These are phyloP conservation scores for Saturnispora sanitii DNA, from an alignment of 805 yeast genomes.

Conservation along the genomic window DNA sequence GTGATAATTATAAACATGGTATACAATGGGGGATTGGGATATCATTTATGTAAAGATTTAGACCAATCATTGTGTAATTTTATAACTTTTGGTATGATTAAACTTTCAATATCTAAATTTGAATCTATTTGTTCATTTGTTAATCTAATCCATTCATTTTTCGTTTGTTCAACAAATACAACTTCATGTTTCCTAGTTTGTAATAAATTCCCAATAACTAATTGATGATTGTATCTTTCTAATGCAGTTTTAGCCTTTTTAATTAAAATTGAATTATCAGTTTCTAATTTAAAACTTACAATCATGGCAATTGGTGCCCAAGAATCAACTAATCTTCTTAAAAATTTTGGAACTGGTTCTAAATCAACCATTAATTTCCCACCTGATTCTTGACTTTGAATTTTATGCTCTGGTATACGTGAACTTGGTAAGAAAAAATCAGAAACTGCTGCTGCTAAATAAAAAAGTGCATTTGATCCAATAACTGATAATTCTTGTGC, in stretches of 20 bases:
- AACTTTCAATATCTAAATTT: conserved; percentile 58
- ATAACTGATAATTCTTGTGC: conserved; percentile 48
- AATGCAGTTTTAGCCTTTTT: conserved; percentile 73
- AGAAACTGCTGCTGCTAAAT: conserved; percentile 94
- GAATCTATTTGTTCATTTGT: conserved; percentile 30
- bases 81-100: conserved; percentile 72
- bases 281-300: conserved; percentile 87
- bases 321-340: conserved; percentile 73
- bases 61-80: conserved; percentile 59
- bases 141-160: conserved; percentile 42
- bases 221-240: conserved; percentile 78
- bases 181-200: conserved; percentile 86
- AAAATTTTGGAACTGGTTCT: conserved; percentile 94
- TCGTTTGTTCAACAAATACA: conserved; percentile 59
- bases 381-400: conserved; percentile 63
- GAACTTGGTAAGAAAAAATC: conserved; percentile 89
- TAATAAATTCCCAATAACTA: conserved; percentile 87
- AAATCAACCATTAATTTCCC: conserved; percentile 77
- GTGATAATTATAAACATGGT: conserved; percentile 42
- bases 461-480: conserved; percentile 59
- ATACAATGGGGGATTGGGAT: conserved; percentile 51
- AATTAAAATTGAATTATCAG: conserved; percentile 63
- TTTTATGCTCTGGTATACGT: conserved; percentile 85
- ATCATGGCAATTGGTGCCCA: conserved; percentile 98
- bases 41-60: conserved; percentile 40